phyloP scores from a whole-genome alignment of 2,329 filamentous ascomycete species.

The Paradendryphiella salina region DNA sequence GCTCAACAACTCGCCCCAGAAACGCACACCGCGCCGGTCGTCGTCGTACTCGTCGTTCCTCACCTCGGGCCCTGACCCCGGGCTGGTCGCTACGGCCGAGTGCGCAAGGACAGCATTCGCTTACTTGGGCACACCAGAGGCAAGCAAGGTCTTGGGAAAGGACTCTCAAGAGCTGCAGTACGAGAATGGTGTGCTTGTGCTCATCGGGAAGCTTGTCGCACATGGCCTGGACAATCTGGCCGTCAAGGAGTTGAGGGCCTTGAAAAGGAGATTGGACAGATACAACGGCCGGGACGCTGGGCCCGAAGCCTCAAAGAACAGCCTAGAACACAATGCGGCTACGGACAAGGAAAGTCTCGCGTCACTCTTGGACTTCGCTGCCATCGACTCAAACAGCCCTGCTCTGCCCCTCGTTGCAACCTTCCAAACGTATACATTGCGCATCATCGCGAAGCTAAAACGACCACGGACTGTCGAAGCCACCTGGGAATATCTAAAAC shows the following conservation, averaged over 20 bases:
- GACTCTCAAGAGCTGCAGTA: constrained; percentile 67
- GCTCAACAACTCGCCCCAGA: constrained; percentile 58
- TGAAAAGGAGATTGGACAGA: constrained; percentile 65
- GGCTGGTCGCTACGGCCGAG: constrained; percentile 62
- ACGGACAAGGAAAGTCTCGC: constrained; percentile 55
- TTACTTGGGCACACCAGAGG: constrained; percentile 63
- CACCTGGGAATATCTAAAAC: constrained; percentile 59
- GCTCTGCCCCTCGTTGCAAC: constrained; percentile 61
- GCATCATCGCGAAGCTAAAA: constrained; percentile 63
- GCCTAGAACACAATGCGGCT: constrained; percentile 34
- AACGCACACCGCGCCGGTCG: constrained; percentile 43
- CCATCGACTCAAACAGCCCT: constrained; percentile 38
- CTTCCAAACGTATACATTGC: constrained; percentile 67
- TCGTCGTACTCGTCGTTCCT: constrained; percentile 42
- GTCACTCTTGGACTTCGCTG: constrained; percentile 66
- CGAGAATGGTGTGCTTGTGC: constrained; percentile 72
- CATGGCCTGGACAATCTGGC: constrained; percentile 70
- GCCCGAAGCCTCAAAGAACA: constrained; percentile 11
- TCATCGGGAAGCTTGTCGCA: constrained; percentile 67
- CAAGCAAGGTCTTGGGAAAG: constrained; percentile 54
- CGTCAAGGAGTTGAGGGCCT: constrained; percentile 65
- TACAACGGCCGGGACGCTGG: constrained; percentile 23
- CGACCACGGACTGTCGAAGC: constrained; percentile 64
- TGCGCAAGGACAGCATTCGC: constrained; percentile 70
- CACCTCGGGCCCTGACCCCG: constrained; percentile 35